phyloP scores from a whole-genome alignment of 805 yeast genomes.

The Pichia insulana region DNA sequence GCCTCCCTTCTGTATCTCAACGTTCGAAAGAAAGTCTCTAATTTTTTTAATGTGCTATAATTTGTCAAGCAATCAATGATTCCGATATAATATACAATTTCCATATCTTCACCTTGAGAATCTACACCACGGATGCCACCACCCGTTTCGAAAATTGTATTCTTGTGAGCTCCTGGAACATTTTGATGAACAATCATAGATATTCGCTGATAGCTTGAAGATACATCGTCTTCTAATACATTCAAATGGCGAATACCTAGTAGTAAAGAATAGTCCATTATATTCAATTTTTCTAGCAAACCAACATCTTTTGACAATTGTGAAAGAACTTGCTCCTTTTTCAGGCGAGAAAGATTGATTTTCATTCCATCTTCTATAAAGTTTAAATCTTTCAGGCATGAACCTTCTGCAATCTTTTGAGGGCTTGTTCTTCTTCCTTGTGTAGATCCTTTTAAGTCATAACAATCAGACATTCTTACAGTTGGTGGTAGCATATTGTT shows the following conservation, averaged over 20 bases:
- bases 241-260: conserved; percentile 79
- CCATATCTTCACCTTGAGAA: conserved; percentile 48
- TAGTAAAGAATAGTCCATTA: conserved; percentile 91
- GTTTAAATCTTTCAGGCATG: conserved; percentile 77
- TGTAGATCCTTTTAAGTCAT: conserved; percentile 89
- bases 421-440: conserved; percentile 59
- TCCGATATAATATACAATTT: conserved; percentile 79
- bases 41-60: conserved; percentile 59
- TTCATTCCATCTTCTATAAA: conserved; percentile 64
- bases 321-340: conserved; percentile 45
- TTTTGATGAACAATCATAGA: conserved; percentile 18
- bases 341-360: conserved; percentile 70
- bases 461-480: conserved; percentile 73
- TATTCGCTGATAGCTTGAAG: conserved; percentile 19
- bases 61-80: conserved; percentile 89
- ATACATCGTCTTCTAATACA: conserved; percentile 35
- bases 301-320: conserved; percentile 73
- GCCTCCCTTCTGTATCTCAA: conserved; percentile 56
- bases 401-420: conserved; percentile 24
- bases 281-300: conserved; percentile 64
- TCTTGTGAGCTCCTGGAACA: conserved; percentile 6
- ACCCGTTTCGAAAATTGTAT: conserved; percentile 30
- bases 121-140: conserved; percentile 80
- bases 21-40: conserved; percentile 83
- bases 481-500: conserved; percentile 94